These are phyloP conservation scores for Cucurbita pepo DNA, from an alignment of 306 rosid species.

Conservation along the genomic window DNA sequence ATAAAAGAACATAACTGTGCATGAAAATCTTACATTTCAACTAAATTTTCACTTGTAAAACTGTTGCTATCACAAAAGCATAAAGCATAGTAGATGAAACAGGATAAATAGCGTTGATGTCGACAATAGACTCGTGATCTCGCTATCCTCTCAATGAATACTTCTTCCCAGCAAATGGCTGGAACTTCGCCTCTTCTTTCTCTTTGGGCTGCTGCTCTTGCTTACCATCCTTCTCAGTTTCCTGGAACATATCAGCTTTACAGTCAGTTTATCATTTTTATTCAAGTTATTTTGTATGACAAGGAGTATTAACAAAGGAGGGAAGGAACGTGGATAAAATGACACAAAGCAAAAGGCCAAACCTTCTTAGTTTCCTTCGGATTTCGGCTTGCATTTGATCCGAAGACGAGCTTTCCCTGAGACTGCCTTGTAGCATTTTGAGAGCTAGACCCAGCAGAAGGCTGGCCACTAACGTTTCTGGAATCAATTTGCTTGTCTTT, in stretches of 20 bases:
- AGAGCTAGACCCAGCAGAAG: slow-evolving; percentile 58
- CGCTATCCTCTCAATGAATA: slow-evolving; percentile 79
- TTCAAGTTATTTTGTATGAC: neutral
- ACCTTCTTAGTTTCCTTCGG: slow-evolving; percentile 56
- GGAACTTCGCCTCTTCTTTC: slow-evolving; percentile 60
- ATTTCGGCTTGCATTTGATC: slow-evolving; percentile 42
- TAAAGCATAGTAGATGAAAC: neutral
- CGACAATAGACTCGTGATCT: neutral
- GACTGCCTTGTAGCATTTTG: slow-evolving; percentile 37
- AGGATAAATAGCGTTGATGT: neutral
- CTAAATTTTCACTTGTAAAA: neutral
- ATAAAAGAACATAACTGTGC: neutral
- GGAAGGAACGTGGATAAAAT: neutral
- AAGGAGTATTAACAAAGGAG: neutral
- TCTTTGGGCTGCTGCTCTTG: slow-evolving; percentile 42
- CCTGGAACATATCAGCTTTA: slow-evolving; percentile 23
- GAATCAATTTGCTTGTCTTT: slow-evolving; percentile 34
- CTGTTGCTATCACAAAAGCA: slow-evolving; percentile 4
- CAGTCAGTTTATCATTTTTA: neutral
- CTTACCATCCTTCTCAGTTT: slow-evolving; percentile 44
- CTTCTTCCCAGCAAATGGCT: slow-evolving; percentile 74
- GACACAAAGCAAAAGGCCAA: neutral
- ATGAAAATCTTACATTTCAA: neutral
- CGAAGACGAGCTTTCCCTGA: slow-evolving; percentile 89
- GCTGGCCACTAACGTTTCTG: slow-evolving; percentile 23